A percentile compares a stretch with the other conserved stretches of the same genome.
Evolutionary conservation across 2,329 filamentous ascomycete species (phyloP).

Genomic region (Aspergillus tanneri): DNA sequence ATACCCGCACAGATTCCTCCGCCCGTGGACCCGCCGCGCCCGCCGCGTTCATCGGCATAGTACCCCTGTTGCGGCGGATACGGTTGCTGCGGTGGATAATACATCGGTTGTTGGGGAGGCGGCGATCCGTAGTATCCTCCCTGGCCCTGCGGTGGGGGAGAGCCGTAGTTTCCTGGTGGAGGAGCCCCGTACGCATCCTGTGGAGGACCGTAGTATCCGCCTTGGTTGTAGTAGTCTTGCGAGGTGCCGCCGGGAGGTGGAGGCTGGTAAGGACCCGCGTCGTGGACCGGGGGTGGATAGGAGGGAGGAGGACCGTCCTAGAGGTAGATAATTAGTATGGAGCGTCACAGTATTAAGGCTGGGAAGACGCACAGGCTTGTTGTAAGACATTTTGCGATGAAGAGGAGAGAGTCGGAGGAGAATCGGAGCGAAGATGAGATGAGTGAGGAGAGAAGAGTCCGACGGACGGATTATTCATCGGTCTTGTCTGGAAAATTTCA

Average conservation of each 20-base stretch:
- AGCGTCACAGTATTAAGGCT: neutral
- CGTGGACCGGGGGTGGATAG: conserved; percentile 37
- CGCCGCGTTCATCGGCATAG: conserved; percentile 35
- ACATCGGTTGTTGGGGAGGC: conserved; percentile 23
- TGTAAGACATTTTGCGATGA: conserved; percentile 30
- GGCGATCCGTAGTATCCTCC: conserved; percentile 29
- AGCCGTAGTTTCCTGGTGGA: neutral
- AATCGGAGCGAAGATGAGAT: neutral
- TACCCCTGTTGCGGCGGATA: conserved; percentile 41
- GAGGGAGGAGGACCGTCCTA: conserved; percentile 39
- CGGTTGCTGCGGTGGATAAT: conserved; percentile 31
- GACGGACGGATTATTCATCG: conserved; percentile 1
- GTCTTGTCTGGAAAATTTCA: too few relatives aligned
- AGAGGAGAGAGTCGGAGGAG: neutral
- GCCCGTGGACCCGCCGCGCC: conserved; percentile 28
- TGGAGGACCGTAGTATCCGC: conserved; percentile 18
- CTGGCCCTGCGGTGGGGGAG: conserved; percentile 29
- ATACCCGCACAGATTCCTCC: conserved; percentile 50
- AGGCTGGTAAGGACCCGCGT: conserved; percentile 30
- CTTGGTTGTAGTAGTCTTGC: conserved; percentile 36
- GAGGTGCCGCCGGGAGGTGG: conserved; percentile 31
- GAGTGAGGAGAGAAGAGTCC: neutral
- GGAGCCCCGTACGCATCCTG: conserved; percentile 26
- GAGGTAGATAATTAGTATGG: neutral
- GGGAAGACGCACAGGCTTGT: conserved; percentile 31